A percentile compares a stretch with the other conserved stretches of the same genome.
These are phyloP conservation scores for Lactarius hatsudake DNA, from an alignment of 768 basidiomycete species.

Conservation along the genomic window DNA sequence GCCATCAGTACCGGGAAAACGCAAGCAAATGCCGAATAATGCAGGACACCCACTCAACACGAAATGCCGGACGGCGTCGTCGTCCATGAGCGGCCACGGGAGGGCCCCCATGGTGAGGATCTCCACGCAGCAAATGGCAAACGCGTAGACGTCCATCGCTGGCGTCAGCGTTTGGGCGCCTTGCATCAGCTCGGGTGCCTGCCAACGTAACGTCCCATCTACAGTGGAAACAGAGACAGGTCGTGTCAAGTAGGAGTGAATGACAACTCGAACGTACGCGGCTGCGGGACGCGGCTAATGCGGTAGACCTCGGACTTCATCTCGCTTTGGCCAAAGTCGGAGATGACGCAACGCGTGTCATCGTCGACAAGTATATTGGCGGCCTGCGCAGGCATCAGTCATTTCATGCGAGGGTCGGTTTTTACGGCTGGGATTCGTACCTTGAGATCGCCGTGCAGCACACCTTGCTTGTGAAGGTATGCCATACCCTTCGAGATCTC, in stretches of 20 bases:
- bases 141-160: constrained; percentile 67
- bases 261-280: constrained; percentile 30
- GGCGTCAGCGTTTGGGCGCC: constrained; percentile 48
- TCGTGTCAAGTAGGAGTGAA: neutral
- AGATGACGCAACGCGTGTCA: constrained; percentile 61
- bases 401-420: neutral
- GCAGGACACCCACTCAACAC: constrained; percentile 42
- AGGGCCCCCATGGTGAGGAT: constrained; percentile 59
- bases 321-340: constrained; percentile 82
- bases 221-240: neutral
- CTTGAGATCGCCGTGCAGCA: constrained; percentile 82
- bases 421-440: constrained; percentile 36
- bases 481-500: constrained; percentile 81
- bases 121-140: constrained; percentile 62
- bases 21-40: neutral
- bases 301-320: constrained; percentile 70
- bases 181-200: constrained; percentile 62
- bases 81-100: constrained; percentile 54
- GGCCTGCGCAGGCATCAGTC: constrained; percentile 40
- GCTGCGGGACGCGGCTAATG: constrained; percentile 46
- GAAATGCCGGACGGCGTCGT: constrained; percentile 48
- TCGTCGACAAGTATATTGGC: constrained; percentile 78
- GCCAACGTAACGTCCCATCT: constrained; percentile 65
- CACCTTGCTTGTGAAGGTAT: constrained; percentile 65
- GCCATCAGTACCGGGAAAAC: too few species aligned